Evolutionary conservation across 768 basidiomycete species (phyloP).

Genomic region (Xerocomus spinulosus): DNA sequence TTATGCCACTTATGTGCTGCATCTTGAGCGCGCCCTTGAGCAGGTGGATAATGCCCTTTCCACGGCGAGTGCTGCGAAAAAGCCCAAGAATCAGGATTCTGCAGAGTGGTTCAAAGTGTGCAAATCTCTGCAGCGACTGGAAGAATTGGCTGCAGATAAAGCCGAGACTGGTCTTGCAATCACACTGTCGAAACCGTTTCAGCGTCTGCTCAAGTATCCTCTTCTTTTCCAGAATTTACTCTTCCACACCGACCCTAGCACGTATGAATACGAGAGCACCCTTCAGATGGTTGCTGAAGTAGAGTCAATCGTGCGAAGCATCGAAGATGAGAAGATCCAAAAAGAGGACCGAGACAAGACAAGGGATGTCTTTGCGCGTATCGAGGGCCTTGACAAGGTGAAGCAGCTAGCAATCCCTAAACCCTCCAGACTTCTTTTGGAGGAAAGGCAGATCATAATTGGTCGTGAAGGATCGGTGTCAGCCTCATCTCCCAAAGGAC

Average conservation of each 20-base stretch:
- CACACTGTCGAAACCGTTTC: conserved; percentile 94
- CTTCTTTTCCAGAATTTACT: conserved; percentile 96
- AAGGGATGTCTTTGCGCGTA: conserved; percentile 90
- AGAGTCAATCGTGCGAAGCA: conserved; percentile 91
- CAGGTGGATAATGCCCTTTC: conserved; percentile 80
- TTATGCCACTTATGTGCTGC: conserved; percentile 92
- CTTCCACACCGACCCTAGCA: conserved; percentile 95
- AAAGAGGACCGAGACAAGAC: conserved; percentile 96
- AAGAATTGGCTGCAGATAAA: conserved; percentile 74
- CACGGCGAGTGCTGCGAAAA: conserved; percentile 57
- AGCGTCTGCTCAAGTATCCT: conserved; percentile 93
- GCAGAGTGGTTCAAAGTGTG: conserved; percentile 77
- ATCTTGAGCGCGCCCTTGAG: conserved; percentile 84
- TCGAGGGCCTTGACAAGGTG: conserved; percentile 93
- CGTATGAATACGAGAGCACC: conserved; percentile 95
- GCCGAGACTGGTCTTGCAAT: conserved; percentile 95
- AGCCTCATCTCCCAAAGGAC: conserved; percentile 19
- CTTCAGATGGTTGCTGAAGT: conserved; percentile 96
- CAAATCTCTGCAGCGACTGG: conserved; percentile 68
- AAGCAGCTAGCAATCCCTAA: conserved; percentile 90
- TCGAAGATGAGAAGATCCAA: conserved; percentile 97
- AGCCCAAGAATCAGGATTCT: conserved; percentile 77
- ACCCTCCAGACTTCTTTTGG: conserved; percentile 79
- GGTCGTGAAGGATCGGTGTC: conserved; percentile 27
- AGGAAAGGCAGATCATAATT: conserved; percentile 59